A percentile compares a stretch with the other conserved stretches of the same genome.
Evolutionary conservation across 2,329 filamentous ascomycete species (phyloP).

Genomic region (Curvularia lunata): DNA sequence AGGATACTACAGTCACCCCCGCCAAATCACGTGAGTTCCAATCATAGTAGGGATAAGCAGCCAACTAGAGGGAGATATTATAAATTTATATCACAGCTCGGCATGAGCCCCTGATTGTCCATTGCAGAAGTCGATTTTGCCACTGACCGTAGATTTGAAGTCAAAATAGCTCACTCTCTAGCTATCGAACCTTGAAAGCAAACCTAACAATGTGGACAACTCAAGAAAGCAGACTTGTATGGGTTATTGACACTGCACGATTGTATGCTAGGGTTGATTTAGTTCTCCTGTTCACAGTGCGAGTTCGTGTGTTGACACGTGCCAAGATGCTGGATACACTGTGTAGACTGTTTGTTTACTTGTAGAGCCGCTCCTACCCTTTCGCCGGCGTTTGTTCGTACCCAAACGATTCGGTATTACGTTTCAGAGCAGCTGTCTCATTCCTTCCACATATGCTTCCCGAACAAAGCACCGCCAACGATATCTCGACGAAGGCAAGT

Average conservation of each 20-base stretch:
- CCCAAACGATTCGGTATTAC: slow-evolving; percentile 21
- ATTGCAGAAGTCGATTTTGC: too few relatives aligned
- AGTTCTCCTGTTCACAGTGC: background rate
- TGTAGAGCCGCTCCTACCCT: background rate
- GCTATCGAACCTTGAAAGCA: background rate
- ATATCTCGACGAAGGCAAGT: slow-evolving; percentile 24
- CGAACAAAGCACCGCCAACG: slow-evolving; percentile 15
- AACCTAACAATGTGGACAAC: background rate
- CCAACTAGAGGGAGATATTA: too few relatives aligned
- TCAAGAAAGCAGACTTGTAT: background rate
- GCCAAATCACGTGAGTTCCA: too few relatives aligned
- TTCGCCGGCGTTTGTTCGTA: slow-evolving; percentile 1
- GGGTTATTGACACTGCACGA: background rate
- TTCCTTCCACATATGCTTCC: slow-evolving; percentile 27
- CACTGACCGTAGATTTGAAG: background rate
- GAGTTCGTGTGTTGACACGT: too few relatives aligned
- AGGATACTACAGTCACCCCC: too few relatives aligned
- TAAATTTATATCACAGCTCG: too few relatives aligned
- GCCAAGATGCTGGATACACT: background rate
- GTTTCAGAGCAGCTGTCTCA: slow-evolving; percentile 11
- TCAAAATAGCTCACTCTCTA: background rate
- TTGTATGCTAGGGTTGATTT: background rate
- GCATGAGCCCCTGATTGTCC: too few relatives aligned
- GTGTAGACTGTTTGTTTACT: background rate
- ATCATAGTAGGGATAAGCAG: too few relatives aligned